Conservation (phyloP, 225 moss, liverwort and hornwort species). For the Thuidium tamariscinum region DNA sequence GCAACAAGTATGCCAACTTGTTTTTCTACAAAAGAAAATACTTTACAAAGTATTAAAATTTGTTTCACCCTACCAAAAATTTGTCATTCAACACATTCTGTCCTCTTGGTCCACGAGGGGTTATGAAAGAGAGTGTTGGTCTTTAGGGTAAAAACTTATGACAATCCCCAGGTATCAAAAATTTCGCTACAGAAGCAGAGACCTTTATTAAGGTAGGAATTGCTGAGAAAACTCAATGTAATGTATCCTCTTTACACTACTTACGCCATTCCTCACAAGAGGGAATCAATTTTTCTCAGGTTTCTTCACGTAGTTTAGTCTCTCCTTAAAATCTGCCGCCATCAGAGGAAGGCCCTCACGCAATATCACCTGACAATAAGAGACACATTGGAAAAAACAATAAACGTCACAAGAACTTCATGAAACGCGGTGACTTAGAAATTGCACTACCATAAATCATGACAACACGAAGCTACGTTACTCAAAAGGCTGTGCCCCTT, state of each 20-base stretch:
- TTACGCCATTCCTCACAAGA: not conserved
- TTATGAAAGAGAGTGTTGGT: not conserved
- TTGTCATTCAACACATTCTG: no score
- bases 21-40: no score
- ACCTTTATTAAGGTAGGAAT: not conserved
- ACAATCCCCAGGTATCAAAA: not conserved
- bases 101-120: no score
- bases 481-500: not conserved
- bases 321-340: conserved; percentile 63
- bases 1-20: no score
- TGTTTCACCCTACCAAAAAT: no score
- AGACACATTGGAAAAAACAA: not conserved
- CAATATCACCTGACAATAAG: conserved; percentile 45
- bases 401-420: not conserved
- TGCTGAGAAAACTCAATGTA: not conserved
- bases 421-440: not conserved
- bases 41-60: no score
- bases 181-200: not conserved
- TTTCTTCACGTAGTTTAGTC: conserved; percentile 35
- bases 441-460: not conserved
- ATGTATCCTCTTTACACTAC: conserved; percentile 5
- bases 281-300: conserved; percentile 1
- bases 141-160: not conserved
- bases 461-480: not conserved
- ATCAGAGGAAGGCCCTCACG: conserved; percentile 79